Evolutionary conservation across 768 basidiomycete genomes (phyloP).

Genomic region (Mycena capillaripes): DNA sequence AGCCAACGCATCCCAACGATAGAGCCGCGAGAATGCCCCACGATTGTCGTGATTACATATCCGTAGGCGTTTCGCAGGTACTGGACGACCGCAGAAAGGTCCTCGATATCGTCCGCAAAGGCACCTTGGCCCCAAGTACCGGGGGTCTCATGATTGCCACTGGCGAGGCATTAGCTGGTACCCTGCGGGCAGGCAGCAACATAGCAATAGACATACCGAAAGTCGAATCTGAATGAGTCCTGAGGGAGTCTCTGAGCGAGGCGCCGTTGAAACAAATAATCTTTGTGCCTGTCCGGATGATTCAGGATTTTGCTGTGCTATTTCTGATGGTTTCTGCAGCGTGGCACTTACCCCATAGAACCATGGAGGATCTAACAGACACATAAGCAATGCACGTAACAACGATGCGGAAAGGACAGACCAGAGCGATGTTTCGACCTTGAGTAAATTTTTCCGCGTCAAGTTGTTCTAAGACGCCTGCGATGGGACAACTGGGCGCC

Average conservation of each 20-base stretch:
- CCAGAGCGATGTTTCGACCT: constrained; percentile 76
- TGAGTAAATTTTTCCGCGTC: constrained; percentile 62
- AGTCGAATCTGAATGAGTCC: constrained; percentile 91
- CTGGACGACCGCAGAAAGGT: constrained; percentile 74
- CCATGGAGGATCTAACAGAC: constrained; percentile 80
- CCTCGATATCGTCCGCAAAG: constrained; percentile 72
- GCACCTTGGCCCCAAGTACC: constrained; percentile 76
- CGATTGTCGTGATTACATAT: constrained; percentile 76
- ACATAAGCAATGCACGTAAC: constrained; percentile 31
- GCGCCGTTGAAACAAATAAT: constrained; percentile 85
- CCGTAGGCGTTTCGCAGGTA: constrained; percentile 72
- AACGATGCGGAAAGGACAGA: constrained; percentile 51
- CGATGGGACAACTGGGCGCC: constrained; percentile 59
- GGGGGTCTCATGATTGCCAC: constrained; percentile 84
- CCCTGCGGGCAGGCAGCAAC: neutral
- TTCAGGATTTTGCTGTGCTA: constrained; percentile 40
- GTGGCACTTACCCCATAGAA: constrained; percentile 72
- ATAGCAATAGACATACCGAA: constrained; percentile 66
- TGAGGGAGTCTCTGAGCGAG: constrained; percentile 75
- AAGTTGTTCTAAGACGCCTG: constrained; percentile 75
- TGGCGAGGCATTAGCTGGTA: constrained; percentile 42
- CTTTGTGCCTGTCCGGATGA: constrained; percentile 74
- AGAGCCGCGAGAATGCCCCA: constrained; percentile 86
- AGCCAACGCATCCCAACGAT: constrained; percentile 80
- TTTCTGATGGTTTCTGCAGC: constrained; percentile 23